A percentile compares a stretch with the other conserved stretches of the same genome.
Conservation (phyloP, 108 stramenopile genomes). For the Cyclotella choctawhatcheeana region DNA sequence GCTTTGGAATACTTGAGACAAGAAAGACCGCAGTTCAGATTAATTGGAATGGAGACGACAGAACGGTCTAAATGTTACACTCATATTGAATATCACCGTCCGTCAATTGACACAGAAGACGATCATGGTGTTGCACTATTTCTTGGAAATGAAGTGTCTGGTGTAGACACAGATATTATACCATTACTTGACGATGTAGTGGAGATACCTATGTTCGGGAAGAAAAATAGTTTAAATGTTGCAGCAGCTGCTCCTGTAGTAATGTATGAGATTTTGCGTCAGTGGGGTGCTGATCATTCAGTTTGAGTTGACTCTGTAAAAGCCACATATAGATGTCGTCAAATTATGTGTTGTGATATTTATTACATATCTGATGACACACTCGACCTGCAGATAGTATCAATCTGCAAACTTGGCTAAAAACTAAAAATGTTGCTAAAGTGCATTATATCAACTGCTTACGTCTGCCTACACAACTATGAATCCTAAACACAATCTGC, state of each 20-base stretch:
- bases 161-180: conserved; percentile 67
- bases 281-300: conserved; percentile 55
- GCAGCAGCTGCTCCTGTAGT: conserved; percentile 89
- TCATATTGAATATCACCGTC: conserved; percentile 46
- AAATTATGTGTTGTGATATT: too few species aligned
- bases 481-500: too few species aligned
- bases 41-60: conserved; percentile 87
- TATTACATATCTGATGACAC: too few species aligned
- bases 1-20: conserved; percentile 59
- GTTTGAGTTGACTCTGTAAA: not conserved
- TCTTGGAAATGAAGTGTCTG: conserved; percentile 90
- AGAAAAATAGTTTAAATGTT: conserved; percentile 89
- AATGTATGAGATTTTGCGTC: conserved; percentile 81
- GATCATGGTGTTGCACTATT: conserved; percentile 64
- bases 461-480: too few species aligned
- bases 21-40: conserved; percentile 35
- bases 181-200: conserved; percentile 68
- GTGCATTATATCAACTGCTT: too few species aligned
- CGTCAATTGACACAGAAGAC: conserved; percentile 11
- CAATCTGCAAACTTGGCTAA: too few species aligned
- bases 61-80: conserved; percentile 68
- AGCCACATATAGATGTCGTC: too few species aligned
- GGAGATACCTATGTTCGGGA: conserved; percentile 87
- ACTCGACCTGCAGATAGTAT: too few species aligned
- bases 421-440: too few species aligned